These are phyloP conservation scores for Saccharum hybrid DNA, from an alignment of 202 grass and related monocot genomes.

Conservation along the genomic window DNA sequence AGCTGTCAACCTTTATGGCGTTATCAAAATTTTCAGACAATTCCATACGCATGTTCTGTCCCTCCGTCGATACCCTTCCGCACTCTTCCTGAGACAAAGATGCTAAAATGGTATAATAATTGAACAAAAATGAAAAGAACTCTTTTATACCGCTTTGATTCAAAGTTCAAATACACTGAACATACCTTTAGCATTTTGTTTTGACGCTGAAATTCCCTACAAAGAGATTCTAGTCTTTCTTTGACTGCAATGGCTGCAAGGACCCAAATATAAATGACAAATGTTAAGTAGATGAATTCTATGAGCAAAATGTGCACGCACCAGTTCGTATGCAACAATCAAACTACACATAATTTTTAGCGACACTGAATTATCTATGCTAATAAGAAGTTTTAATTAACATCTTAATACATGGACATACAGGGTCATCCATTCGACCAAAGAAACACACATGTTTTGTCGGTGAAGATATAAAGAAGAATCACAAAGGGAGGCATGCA, in stretches of 20 bases:
- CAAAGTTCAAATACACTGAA: conserved; percentile 34
- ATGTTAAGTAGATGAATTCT: conserved; percentile 39
- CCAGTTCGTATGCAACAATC: neutral
- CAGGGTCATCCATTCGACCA: neutral
- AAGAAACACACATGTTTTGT: conserved; percentile 13
- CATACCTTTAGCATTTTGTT: conserved; percentile 95
- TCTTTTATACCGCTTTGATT: neutral
- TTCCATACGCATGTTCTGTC: conserved; percentile 86
- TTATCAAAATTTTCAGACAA: conserved; percentile 86
- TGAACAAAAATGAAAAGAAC: conserved; percentile 34
- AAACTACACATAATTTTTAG: neutral
- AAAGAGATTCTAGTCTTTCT: conserved; percentile 95
- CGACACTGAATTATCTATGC: conserved; percentile 5
- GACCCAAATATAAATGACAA: conserved; percentile 38
- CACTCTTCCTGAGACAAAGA: conserved; percentile 88
- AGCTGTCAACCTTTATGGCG: conserved; percentile 84
- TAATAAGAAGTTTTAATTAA: conserved; percentile 14
- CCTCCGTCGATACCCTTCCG: conserved; percentile 76
- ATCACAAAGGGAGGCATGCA: conserved; percentile 20
- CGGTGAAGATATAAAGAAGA: neutral
- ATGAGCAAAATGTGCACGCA: neutral
- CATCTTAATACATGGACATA: conserved; percentile 18
- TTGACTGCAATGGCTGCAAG: conserved; percentile 77
- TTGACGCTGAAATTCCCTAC: conserved; percentile 93
- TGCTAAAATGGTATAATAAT: conserved; percentile 37